phyloP scores from a whole-genome alignment of 768 basidiomycete species.

The Trametes coccinea region DNA sequence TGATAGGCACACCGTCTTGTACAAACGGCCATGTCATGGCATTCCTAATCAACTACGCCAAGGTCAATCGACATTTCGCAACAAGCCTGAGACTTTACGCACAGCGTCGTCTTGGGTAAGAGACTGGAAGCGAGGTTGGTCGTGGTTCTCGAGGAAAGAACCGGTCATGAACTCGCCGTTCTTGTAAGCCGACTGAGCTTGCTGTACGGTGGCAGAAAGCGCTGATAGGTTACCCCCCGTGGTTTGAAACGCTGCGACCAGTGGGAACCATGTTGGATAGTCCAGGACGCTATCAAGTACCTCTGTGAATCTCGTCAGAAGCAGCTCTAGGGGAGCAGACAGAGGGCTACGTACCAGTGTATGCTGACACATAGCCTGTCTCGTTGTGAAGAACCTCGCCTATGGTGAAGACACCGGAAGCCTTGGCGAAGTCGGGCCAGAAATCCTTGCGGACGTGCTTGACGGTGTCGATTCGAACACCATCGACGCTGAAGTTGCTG shows the following conservation, averaged over 20 bases:
- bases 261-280: slow-evolving; percentile 49
- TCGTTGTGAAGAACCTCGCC: slow-evolving; percentile 55
- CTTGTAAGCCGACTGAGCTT: slow-evolving; percentile 40
- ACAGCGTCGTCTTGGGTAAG: slow-evolving; percentile 44
- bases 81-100: slow-evolving; percentile 19
- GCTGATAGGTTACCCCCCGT: slow-evolving; percentile 36
- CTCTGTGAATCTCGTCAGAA: slow-evolving; percentile 29
- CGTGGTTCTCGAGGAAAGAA: slow-evolving; percentile 57
- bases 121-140: slow-evolving; percentile 50
- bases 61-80: background rate
- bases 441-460: slow-evolving; percentile 57
- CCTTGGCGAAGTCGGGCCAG: slow-evolving; percentile 51
- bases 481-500: slow-evolving; percentile 50
- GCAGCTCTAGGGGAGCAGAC: too few relatives aligned
- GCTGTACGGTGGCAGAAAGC: slow-evolving; percentile 30
- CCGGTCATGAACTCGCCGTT: slow-evolving; percentile 43
- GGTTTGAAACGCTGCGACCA: slow-evolving; percentile 42
- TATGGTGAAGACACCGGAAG: slow-evolving; percentile 53
- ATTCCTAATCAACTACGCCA: slow-evolving; percentile 42
- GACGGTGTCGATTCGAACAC: slow-evolving; percentile 59
- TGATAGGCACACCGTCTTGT: slow-evolving; percentile 50
- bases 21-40: slow-evolving; percentile 53
- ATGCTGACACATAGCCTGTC: slow-evolving; percentile 39
- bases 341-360: slow-evolving; percentile 40
- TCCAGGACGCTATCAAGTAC: slow-evolving; percentile 48